phyloP scores from a whole-genome alignment of 495 filamentous ascomycete species.

The Penicillium parvum region DNA sequence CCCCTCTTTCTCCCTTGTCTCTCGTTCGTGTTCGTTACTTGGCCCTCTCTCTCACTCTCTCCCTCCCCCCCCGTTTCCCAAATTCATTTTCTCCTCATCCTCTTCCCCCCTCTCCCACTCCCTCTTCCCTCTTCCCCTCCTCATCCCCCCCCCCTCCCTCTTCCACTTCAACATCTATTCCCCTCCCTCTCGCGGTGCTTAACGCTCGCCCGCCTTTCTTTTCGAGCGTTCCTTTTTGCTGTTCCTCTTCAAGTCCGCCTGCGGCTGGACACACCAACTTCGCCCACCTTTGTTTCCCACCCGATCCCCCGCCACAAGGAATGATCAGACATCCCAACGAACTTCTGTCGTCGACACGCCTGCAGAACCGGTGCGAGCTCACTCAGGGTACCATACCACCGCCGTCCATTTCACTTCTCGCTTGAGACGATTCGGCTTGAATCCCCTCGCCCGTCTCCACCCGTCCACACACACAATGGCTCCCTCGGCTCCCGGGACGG shows the following conservation, averaged over 20 bases:
- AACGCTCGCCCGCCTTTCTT: constrained; percentile 33
- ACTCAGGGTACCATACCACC: constrained; percentile 50
- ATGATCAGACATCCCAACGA: constrained; percentile 48
- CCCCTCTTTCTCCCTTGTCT: constrained; percentile 29
- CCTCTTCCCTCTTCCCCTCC: constrained; percentile 34
- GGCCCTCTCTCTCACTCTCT: constrained; percentile 32
- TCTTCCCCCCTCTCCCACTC: constrained; percentile 31
- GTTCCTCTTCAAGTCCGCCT: constrained; percentile 40
- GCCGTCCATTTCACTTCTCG: constrained; percentile 32
- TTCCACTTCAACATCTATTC: constrained; percentile 11
- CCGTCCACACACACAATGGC: constrained; percentile 41
- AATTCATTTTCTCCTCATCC: constrained; percentile 31
- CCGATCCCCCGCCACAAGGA: constrained; percentile 40
- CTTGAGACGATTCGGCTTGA: constrained; percentile 36
- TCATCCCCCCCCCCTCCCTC: constrained; percentile 24
- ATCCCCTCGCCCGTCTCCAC: no score
- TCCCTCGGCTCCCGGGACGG: constrained; percentile 59
- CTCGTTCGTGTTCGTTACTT: constrained; percentile 5
- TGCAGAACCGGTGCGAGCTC: constrained; percentile 50
- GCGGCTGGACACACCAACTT: constrained; percentile 49
- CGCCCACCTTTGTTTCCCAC: constrained; percentile 27
- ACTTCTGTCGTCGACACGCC: constrained; percentile 43
- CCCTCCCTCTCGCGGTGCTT: constrained; percentile 17
- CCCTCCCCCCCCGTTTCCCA: constrained; percentile 18
- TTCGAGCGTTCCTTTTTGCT: constrained; percentile 31